A percentile compares a stretch with the other conserved stretches of the same genome.
phyloP scores from a whole-genome alignment of 768 basidiomycete genomes.

The Gymnopilus junonius region DNA sequence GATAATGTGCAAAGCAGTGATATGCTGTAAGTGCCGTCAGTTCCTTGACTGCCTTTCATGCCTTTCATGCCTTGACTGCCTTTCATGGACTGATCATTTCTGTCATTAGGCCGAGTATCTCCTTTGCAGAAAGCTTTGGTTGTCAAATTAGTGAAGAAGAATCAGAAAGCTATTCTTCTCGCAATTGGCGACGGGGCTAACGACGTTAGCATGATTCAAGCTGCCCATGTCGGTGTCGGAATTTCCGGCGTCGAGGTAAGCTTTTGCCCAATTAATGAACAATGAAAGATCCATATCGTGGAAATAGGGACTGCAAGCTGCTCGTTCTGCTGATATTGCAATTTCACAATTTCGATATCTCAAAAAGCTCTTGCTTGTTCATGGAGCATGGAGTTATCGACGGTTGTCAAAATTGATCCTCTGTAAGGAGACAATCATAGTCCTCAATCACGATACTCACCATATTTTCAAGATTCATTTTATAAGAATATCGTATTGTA shows the following conservation, averaged over 20 bases:
- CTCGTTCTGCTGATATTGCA: constrained; percentile 94
- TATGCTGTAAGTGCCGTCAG: constrained; percentile 75
- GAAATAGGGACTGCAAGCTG: constrained; percentile 91
- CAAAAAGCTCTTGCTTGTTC: constrained; percentile 93
- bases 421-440: constrained; percentile 57
- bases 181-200: constrained; percentile 99
- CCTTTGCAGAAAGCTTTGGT: constrained; percentile 97
- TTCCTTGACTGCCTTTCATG: background rate
- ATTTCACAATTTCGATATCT: constrained; percentile 97
- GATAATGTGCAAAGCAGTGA: constrained; percentile 97
- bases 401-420: constrained; percentile 93
- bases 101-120: constrained; percentile 83
- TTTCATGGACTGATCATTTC: background rate
- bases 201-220: constrained; percentile 99
- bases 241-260: constrained; percentile 95
- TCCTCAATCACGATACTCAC: background rate
- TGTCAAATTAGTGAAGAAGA: constrained; percentile 98
- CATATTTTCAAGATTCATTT: constrained; percentile 75
- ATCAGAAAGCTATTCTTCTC: constrained; percentile 89
- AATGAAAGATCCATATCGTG: background rate
- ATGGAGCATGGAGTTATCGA: constrained; percentile 98
- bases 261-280: too few relatives aligned
- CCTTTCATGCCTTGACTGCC: background rate
- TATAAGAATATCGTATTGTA: constrained; percentile 99
- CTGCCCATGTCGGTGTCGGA: constrained; percentile 96